A percentile compares a stretch with the other conserved stretches of the same genome.
phyloP scores from a whole-genome alignment of 306 rosid genomes.

The Macrotyloma uniflorum region DNA sequence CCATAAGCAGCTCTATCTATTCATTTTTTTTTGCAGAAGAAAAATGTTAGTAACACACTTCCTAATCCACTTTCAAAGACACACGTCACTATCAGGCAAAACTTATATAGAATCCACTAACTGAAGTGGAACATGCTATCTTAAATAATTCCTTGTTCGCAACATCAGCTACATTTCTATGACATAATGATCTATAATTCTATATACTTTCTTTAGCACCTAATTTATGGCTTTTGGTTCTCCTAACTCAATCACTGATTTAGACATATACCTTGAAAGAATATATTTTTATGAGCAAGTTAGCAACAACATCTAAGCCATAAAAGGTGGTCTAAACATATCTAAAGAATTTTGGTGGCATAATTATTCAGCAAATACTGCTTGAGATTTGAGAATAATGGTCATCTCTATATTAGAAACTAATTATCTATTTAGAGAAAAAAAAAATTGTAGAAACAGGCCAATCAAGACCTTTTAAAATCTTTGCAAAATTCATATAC shows the following conservation, averaged over 20 bases:
- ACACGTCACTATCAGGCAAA: background rate
- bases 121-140: background rate
- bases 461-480: slow-evolving; percentile 32
- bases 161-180: background rate
- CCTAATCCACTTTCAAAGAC: background rate
- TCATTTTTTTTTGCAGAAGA: background rate
- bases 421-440: background rate
- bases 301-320: background rate
- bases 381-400: background rate
- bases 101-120: background rate
- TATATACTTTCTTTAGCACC: slow-evolving; percentile 7
- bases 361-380: background rate
- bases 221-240: background rate
- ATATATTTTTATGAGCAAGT: slow-evolving; percentile 1
- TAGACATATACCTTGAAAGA: background rate
- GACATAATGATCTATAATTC: slow-evolving; percentile 20
- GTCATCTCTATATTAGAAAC: slow-evolving; percentile 17
- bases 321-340: background rate
- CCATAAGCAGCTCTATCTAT: background rate
- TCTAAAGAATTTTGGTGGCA: slow-evolving; percentile 20
- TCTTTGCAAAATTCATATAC: slow-evolving; percentile 48
- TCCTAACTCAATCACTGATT: background rate
- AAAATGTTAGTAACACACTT: background rate
- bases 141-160: background rate
- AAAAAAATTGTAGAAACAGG: slow-evolving; percentile 18